phyloP scores from a whole-genome alignment of 345 rosid genomes.

The Ceriops zippeliana region DNA sequence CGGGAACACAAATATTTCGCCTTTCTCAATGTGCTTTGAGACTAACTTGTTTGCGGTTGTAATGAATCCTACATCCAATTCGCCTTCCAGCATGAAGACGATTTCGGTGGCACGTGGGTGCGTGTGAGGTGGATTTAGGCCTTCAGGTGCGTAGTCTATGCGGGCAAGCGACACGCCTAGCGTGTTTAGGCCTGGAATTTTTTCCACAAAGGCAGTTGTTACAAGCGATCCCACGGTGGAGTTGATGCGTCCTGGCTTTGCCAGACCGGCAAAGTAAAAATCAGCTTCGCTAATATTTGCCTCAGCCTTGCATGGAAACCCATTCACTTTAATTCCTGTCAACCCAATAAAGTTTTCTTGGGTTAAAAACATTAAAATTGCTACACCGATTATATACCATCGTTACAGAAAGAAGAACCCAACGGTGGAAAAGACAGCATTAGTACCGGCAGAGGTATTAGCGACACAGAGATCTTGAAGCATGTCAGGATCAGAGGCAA shows the following conservation, averaged over 20 bases:
- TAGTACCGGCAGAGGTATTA: constrained; percentile 17
- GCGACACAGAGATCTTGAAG: constrained; percentile 34
- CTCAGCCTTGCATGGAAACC: constrained; percentile 27
- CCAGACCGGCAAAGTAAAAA: constrained; percentile 24
- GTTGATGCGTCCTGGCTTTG: constrained; percentile 21
- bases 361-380: too few species aligned
- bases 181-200: constrained; percentile 31
- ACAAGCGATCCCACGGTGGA: constrained; percentile 25
- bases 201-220: constrained; percentile 24
- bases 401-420: not conserved
- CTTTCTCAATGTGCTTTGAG: constrained; percentile 15
- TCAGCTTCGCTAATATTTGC: constrained; percentile 20
- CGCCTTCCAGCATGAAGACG: constrained; percentile 23
- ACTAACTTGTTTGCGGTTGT: constrained; percentile 25
- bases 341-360: too few species aligned
- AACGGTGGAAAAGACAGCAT: too few species aligned
- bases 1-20: constrained; percentile 26
- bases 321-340: constrained; percentile 25
- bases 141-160: constrained; percentile 19
- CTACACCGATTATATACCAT: not conserved
- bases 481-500: constrained; percentile 28
- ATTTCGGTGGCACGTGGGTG: constrained; percentile 34
- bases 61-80: constrained; percentile 28
- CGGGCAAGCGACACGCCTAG: constrained; percentile 21
- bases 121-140: constrained; percentile 31